Percentiles rank a stretch among this genome's conserved stretches.
Conservation (phyloP, 164 flowering plant species). For the Malania oleifera region DNA sequence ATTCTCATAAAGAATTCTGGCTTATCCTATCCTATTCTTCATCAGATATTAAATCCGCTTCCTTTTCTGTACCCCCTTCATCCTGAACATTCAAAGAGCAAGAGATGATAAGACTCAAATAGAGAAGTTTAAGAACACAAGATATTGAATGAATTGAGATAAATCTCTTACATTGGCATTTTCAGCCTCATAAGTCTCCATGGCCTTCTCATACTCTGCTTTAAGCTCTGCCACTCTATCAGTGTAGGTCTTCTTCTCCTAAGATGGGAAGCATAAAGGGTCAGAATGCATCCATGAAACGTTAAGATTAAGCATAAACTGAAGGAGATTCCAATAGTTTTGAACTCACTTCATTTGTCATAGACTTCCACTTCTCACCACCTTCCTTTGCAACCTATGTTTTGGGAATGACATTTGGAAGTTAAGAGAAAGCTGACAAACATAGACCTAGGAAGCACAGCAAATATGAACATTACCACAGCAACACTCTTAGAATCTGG, state of each 20-base stretch:
- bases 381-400: constrained; percentile 76
- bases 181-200: constrained; percentile 35
- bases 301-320: neutral
- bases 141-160: neutral
- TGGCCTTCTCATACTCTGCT: constrained; percentile 51
- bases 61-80: constrained; percentile 24
- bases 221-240: constrained; percentile 72
- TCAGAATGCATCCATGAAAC: neutral
- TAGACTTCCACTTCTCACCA: constrained; percentile 77
- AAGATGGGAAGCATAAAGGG: neutral
- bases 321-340: neutral
- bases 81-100: constrained; percentile 8
- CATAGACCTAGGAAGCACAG: neutral
- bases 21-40: constrained; percentile 13
- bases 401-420: too few species aligned
- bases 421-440: neutral
- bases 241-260: constrained; percentile 75
- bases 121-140: neutral
- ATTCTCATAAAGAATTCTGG: neutral
- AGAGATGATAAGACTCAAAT: neutral
- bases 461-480: constrained; percentile 25
- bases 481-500: constrained; percentile 56
- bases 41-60: constrained; percentile 19
- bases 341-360: constrained; percentile 63
- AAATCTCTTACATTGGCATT: constrained; percentile 24